phyloP scores from a whole-genome alignment of 2,329 filamentous ascomycete species.

The Cryphonectria radicalis region DNA sequence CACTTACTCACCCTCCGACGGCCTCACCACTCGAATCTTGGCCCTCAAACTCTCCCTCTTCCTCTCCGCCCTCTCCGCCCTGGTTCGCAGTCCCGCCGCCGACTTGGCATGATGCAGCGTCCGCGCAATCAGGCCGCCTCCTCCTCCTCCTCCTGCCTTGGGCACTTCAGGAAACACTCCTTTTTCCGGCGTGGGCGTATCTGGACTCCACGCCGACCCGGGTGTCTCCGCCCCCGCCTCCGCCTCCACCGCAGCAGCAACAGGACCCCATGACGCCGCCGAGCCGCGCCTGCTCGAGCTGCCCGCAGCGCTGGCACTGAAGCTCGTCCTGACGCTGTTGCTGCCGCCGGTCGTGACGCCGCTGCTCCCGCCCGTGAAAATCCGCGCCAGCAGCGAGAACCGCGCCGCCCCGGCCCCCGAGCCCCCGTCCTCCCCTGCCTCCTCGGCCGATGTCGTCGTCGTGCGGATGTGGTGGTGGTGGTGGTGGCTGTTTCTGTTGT shows the following conservation, averaged over 20 bases:
- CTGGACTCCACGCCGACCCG: conserved; percentile 5
- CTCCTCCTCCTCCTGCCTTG: not conserved
- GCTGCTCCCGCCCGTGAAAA: conserved; percentile 11
- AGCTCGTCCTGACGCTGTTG: conserved; percentile 1
- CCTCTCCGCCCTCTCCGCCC: conserved; percentile 21
- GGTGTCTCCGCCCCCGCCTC: not conserved
- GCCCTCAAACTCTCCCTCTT: conserved; percentile 18
- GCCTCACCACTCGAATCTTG: conserved; percentile 21
- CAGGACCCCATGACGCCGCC: not conserved
- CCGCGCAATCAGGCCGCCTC: conserved; percentile 19
- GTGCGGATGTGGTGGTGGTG: not conserved
- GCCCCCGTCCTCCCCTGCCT: conserved; percentile 12
- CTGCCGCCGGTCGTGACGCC: not conserved
- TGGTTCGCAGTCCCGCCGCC: conserved; percentile 17
- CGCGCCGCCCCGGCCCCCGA: not conserved
- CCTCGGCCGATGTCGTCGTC: conserved; percentile 16
- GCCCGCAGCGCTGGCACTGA: not conserved
- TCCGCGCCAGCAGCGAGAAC: conserved; percentile 21
- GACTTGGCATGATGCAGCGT: conserved; percentile 24
- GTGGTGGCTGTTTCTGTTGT: not conserved
- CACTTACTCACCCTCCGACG: not conserved
- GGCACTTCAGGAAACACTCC: not conserved
- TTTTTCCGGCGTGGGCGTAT: not conserved
- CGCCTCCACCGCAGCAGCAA: too few relatives aligned
- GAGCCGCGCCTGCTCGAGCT: conserved; percentile 8